phyloP scores from a whole-genome alignment of 495 filamentous ascomycete genomes.

The Podospora didyma region DNA sequence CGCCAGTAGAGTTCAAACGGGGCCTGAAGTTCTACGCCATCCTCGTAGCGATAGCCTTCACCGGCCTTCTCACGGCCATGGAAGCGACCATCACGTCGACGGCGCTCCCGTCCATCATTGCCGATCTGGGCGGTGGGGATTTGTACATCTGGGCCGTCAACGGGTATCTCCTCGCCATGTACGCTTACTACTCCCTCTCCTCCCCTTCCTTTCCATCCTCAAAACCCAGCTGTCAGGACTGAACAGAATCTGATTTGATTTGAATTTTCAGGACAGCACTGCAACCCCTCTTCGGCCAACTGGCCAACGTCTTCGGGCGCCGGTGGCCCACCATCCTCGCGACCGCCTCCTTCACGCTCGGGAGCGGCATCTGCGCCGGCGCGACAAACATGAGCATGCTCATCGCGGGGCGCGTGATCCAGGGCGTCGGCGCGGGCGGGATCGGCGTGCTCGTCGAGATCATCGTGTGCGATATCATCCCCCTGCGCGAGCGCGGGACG shows the following conservation, averaged over 20 bases:
- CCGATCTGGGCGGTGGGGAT: constrained; percentile 14
- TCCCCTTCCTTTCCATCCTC: neutral
- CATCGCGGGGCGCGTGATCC: constrained; percentile 67
- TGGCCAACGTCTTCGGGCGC: constrained; percentile 19
- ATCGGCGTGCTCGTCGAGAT: constrained; percentile 74
- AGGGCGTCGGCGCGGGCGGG: constrained; percentile 76
- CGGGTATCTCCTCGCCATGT: constrained; percentile 11
- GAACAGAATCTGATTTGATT: no score
- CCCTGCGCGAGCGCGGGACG: constrained; percentile 57
- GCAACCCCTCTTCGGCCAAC: constrained; percentile 14
- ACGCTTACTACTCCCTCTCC: neutral
- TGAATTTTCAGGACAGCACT: constrained; percentile 3
- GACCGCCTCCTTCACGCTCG: constrained; percentile 34
- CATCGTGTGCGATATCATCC: constrained; percentile 64
- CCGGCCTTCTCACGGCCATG: constrained; percentile 28
- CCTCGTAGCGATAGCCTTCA: constrained; percentile 19
- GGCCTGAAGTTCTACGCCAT: constrained; percentile 4
- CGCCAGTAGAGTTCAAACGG: neutral
- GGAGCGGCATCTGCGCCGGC: constrained; percentile 27
- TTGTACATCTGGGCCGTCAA: constrained; percentile 57
- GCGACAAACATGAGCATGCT: constrained; percentile 51
- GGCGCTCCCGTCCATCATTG: constrained; percentile 29
- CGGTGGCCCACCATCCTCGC: constrained; percentile 5
- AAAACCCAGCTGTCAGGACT: no score
- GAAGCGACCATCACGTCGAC: constrained; percentile 43